Base-by-base conservation (phyloP, 192 early-diverging fungal genomes). In the Coemansia sp. region DNA sequence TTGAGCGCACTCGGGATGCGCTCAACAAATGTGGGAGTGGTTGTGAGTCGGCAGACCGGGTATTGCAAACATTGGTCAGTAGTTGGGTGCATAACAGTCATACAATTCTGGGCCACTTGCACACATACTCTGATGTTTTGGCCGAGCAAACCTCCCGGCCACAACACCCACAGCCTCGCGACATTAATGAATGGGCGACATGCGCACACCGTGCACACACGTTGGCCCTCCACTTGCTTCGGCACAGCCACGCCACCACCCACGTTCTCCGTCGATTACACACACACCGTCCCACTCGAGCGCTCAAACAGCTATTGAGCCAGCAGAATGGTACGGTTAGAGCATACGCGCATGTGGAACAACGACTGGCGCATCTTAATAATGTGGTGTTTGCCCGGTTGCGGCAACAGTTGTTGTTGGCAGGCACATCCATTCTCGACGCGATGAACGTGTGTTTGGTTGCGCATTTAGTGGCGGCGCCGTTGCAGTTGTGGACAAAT, bases 401-500 rank as follows among this genome's bases (percentile, higher is more conserved):
- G 37, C 19, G 62, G 18, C 18, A 45, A 6, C 29, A 24, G 19
- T 29, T 63, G 22, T 20, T 63, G 37, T 9, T 54, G 19, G 16
- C 52, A 13, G 62, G 38, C 11, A 38, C 23, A 18, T 24, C 18
- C 20, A 63, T 63, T 10, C 24, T 56, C 14, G 19, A 56, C 8
- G 9, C 27, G 2, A 32, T 32, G 39, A 56, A 54, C 50, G 27
- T 52, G 13, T 62, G 61, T 26, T 35, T 62, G 47, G 49, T 62
- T n/a, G 48, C 22, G 18, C 59, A 56, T 24, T 49, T 61, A 8
- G 37, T 62, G 16, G 29, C 19, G 5, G 61, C 49, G 22, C 61
- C 61, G 27, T 7, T 62, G 19, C 27, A 62, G 37, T 23, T 62
- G 29, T 75, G 73, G 73, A 57, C 55, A 20, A 65, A 66, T n/a